phyloP scores from a whole-genome alignment of 1,284 basidiomycete species.

The Pulchroboletus neoregius region DNA sequence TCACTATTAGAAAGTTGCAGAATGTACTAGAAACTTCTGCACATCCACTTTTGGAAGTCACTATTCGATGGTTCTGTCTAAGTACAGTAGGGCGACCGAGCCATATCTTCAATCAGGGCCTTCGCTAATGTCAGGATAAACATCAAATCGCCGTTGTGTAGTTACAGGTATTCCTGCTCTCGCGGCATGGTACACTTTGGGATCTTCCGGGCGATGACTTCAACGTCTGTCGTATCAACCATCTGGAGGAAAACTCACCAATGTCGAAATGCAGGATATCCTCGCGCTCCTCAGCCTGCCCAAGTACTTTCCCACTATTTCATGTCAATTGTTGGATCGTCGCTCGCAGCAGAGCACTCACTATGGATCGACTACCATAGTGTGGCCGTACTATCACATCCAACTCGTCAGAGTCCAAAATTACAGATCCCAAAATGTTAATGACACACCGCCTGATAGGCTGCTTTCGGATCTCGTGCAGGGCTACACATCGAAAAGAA shows the following conservation, averaged over 20 bases:
- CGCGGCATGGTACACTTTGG: constrained; percentile 63
- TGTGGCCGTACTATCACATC: constrained; percentile 78
- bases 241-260: constrained; percentile 49
- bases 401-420: constrained; percentile 1
- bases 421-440: background rate
- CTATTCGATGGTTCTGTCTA: background rate
- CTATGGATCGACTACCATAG: constrained; percentile 87
- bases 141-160: constrained; percentile 85
- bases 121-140: constrained; percentile 72
- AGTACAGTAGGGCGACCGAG: too few relatives aligned
- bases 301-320: constrained; percentile 73
- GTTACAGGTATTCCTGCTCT: constrained; percentile 86
- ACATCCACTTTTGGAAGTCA: constrained; percentile 27
- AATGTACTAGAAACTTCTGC: constrained; percentile 38
- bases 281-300: constrained; percentile 77
- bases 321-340: constrained; percentile 9
- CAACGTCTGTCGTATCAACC: background rate
- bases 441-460: constrained; percentile 78
- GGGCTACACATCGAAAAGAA: constrained; percentile 96
- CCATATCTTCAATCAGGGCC: too few relatives aligned
- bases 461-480: constrained; percentile 77
- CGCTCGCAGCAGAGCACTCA: constrained; percentile 36
- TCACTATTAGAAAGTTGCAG: constrained; percentile 32
- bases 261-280: constrained; percentile 79
- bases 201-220: constrained; percentile 51